Percentiles rank a stretch among this genome's conserved stretches.
Conservation (phyloP, 495 filamentous ascomycete species). For the Cercophora sp. region DNA sequence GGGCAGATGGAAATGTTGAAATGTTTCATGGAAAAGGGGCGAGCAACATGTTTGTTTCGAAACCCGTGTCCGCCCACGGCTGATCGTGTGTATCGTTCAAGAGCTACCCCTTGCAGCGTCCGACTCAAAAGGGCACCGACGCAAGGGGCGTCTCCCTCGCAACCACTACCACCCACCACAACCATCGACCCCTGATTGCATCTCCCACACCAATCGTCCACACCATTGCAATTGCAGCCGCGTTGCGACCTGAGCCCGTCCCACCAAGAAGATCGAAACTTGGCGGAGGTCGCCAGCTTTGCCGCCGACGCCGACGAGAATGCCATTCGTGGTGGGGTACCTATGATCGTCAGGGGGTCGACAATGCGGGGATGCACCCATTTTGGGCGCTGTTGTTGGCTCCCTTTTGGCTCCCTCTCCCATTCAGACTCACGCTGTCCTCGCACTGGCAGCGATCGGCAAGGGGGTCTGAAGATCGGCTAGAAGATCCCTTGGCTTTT, state of each 20-base stretch:
- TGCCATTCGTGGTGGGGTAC: neutral
- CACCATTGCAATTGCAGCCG: no score
- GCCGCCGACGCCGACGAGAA: no score
- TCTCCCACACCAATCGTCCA: neutral
- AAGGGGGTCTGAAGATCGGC: slow-evolving; percentile 12
- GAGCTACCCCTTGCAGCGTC: neutral
- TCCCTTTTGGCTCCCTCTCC: no score
- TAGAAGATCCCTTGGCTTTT: neutral
- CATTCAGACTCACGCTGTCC: neutral
- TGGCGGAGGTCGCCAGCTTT: no score
- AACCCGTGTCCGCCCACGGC: neutral
- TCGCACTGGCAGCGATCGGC: slow-evolving; percentile 10
- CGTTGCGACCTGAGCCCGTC: no score
- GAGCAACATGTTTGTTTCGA: neutral
- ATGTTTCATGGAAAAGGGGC: neutral
- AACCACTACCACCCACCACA: neutral
- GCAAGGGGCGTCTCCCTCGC: no score
- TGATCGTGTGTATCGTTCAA: no score
- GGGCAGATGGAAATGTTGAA: no score
- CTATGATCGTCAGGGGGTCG: slow-evolving; percentile 16
- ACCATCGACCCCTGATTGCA: neutral
- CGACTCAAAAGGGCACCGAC: neutral
- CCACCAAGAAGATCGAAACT: neutral
- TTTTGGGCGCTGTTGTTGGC: no score
- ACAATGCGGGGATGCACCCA: slow-evolving; percentile 9